Conservation (phyloP, 306 rosid genomes). For the Glycyrrhiza uralensis region DNA sequence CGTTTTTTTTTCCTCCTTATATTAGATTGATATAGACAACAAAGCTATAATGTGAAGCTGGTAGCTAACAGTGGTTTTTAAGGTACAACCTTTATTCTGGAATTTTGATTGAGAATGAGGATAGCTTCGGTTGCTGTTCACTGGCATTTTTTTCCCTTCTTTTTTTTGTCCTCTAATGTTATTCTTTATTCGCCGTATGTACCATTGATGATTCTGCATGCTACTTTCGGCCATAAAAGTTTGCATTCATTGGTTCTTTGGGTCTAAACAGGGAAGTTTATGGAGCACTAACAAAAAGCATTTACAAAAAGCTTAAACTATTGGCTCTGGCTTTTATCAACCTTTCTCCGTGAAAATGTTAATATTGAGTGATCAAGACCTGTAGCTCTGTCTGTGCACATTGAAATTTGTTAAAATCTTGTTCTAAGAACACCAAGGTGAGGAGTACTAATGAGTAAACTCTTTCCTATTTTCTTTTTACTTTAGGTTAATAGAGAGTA, state of each 20-base stretch:
- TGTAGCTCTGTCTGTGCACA: background rate
- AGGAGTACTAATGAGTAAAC: no score
- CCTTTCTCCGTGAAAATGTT: background rate
- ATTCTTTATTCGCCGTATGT: background rate
- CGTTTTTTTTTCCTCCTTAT: background rate
- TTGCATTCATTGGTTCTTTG: constrained; percentile 22
- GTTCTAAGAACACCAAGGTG: no score
- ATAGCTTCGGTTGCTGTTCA: background rate
- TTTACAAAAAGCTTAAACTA: background rate
- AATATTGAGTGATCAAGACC: background rate
- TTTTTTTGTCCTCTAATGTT: background rate
- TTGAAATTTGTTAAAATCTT: background rate
- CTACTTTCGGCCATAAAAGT: constrained; percentile 36
- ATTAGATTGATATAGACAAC: background rate
- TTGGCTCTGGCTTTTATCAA: background rate
- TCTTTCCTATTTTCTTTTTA: background rate
- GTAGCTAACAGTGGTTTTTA: background rate
- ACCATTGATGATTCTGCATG: constrained; percentile 14
- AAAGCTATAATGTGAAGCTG: background rate
- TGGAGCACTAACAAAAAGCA: constrained; percentile 42
- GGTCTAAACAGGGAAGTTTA: constrained; percentile 11
- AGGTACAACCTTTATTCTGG: background rate
- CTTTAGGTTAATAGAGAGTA: background rate
- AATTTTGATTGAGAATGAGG: background rate
- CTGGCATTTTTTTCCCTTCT: background rate